Percentiles rank a stretch among this genome's conserved stretches.
These are phyloP conservation scores for Leccinum uliginosum DNA, from an alignment of 768 basidiomycete species.

Conservation along the genomic window DNA sequence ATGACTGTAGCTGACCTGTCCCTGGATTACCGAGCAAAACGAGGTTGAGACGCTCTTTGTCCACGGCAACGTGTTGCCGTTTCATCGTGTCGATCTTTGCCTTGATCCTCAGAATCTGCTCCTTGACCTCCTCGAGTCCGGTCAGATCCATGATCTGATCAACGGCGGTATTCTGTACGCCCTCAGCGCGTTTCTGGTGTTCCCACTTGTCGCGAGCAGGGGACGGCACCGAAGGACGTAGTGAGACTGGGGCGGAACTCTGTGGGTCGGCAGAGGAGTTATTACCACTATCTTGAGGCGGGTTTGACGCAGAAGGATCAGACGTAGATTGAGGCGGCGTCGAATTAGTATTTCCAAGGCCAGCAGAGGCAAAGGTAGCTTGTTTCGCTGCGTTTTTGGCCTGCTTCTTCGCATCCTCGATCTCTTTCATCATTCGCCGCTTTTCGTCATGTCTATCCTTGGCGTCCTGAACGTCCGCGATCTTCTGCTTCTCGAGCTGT, in stretches of 20 bases:
- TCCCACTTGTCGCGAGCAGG: conserved; percentile 16
- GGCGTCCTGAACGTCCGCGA: conserved; percentile 4
- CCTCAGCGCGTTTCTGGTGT: conserved; percentile 45
- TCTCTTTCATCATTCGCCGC: conserved; percentile 6
- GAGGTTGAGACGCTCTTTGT: conserved; percentile 57
- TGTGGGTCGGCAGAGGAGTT: neutral
- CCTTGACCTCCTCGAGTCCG: conserved; percentile 62
- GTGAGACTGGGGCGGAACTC: neutral
- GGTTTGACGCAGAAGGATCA: neutral
- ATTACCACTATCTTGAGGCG: neutral
- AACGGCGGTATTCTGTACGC: conserved; percentile 46
- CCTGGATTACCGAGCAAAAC: conserved; percentile 67
- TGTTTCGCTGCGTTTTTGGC: conserved; percentile 6
- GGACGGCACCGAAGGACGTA: conserved; percentile 8
- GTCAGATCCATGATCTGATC: conserved; percentile 56
- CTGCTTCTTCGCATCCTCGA: conserved; percentile 9
- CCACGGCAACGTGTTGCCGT: conserved; percentile 47
- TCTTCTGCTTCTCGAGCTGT: conserved; percentile 7
- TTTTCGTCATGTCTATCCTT: conserved; percentile 14
- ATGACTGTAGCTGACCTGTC: conserved; percentile 62
- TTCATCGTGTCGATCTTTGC: conserved; percentile 43
- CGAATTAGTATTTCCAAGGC: neutral
- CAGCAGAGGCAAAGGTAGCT: neutral
- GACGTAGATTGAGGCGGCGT: neutral
- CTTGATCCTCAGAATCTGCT: conserved; percentile 52